Evolutionary conservation across 75 land plant species (phyloP).

Genomic region (Larix kaempferi): DNA sequence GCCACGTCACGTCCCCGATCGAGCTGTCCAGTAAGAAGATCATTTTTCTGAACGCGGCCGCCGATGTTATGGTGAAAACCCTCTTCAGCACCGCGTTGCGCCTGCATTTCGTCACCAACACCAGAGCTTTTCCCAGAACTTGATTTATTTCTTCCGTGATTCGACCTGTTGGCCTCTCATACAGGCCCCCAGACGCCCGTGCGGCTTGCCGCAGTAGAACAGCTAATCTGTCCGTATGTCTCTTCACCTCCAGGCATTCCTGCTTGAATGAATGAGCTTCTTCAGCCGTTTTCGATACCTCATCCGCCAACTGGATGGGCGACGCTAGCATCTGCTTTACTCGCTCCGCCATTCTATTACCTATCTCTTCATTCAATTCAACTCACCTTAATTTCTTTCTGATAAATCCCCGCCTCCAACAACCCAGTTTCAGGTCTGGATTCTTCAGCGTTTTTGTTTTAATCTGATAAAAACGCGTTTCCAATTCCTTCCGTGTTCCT

Average conservation of each 20-base stretch:
- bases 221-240: conserved; percentile 39
- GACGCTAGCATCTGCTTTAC: conserved; percentile 30
- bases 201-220: conserved; percentile 42
- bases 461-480: too few species aligned
- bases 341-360: not conserved
- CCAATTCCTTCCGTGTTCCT: too few species aligned
- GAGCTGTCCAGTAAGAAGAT: conserved; percentile 55
- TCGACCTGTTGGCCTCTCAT: conserved; percentile 47
- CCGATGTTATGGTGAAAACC: conserved; percentile 16
- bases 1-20: conserved; percentile 77
- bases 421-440: too few species aligned
- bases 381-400: too few species aligned
- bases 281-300: conserved; percentile 27
- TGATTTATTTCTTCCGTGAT: conserved; percentile 43
- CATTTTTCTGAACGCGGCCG: conserved; percentile 42
- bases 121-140: conserved; percentile 49
- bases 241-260: conserved; percentile 46
- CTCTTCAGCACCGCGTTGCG: not conserved
- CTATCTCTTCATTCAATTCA: too few species aligned
- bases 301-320: conserved; percentile 53
- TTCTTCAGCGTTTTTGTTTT: too few species aligned
- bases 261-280: conserved; percentile 25
- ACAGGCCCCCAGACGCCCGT: conserved; percentile 23
- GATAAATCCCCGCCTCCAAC: too few species aligned
- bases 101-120: conserved; percentile 49